A percentile compares a stretch with the other conserved stretches of the same genome.
Conservation (phyloP, 2,329 filamentous ascomycete species). For the Myriosclerotinia curreyana region DNA sequence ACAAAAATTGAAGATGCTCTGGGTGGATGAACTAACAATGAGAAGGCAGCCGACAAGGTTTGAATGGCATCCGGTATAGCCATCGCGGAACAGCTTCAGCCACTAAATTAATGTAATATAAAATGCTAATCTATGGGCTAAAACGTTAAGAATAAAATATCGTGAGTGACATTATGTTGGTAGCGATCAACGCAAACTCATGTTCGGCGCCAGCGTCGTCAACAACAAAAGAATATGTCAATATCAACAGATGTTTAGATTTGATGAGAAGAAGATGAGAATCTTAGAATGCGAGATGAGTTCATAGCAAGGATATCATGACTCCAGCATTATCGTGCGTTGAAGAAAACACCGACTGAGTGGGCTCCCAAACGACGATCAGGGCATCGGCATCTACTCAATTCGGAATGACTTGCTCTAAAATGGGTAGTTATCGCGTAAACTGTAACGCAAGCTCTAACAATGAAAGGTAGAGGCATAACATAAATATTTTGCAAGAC, state of each 20-base stretch:
- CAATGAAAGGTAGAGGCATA: constrained; percentile 12
- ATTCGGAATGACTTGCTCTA: constrained; percentile 18
- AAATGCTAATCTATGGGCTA: constrained; percentile 38
- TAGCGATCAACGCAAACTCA: constrained; percentile 30
- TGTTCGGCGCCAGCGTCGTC: constrained; percentile 29
- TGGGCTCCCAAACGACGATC: constrained; percentile 24
- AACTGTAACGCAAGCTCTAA: constrained; percentile 23
- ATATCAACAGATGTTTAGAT: constrained; percentile 24
- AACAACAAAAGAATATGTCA: constrained; percentile 27
- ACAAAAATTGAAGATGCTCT: neutral
- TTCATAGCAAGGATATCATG: constrained; percentile 3
- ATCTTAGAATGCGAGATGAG: constrained; percentile 3
- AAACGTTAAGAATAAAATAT: constrained; percentile 31
- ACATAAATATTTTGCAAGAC: neutral
- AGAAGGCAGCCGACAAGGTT: constrained; percentile 39
- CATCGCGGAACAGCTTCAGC: constrained; percentile 33
- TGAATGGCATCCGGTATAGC: constrained; percentile 37
- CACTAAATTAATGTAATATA: constrained; percentile 29
- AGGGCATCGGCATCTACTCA: constrained; percentile 19
- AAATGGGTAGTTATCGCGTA: neutral
- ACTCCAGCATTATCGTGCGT: constrained; percentile 11
- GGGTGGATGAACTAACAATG: constrained; percentile 34
- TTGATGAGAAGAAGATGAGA: constrained; percentile 10
- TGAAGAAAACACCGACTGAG: neutral
- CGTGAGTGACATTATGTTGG: constrained; percentile 32